These are phyloP conservation scores for Wickerhamomyces kurtzmanii DNA, from an alignment of 805 yeast species.

Conservation along the genomic window DNA sequence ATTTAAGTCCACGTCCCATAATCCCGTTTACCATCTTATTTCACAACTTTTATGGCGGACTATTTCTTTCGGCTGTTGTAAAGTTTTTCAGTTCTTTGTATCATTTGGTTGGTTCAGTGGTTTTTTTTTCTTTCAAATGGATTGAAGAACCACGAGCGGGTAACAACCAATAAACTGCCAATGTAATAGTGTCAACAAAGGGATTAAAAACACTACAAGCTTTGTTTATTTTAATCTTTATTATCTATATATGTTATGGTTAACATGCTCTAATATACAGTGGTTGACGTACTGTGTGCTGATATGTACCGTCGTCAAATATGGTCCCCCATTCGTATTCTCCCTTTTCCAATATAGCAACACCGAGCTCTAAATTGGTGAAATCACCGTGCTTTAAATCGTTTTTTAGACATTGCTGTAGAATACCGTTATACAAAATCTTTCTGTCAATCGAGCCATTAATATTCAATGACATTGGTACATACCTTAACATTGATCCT, in stretches of 20 bases:
- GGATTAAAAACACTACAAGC: too few species aligned
- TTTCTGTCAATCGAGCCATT: constrained; percentile 38
- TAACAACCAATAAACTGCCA: too few species aligned
- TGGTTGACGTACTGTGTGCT: constrained; percentile 28
- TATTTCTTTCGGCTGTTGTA: neutral
- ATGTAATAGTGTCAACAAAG: too few species aligned
- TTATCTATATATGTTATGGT: too few species aligned
- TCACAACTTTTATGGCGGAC: neutral
- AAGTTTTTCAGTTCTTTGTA: too few species aligned
- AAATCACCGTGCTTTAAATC: constrained; percentile 32
- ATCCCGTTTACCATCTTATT: constrained; percentile 34
- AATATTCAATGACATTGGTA: constrained; percentile 30
- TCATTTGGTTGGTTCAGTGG: too few species aligned
- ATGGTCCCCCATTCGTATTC: constrained; percentile 73
- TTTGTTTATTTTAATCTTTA: too few species aligned
- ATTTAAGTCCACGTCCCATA: constrained; percentile 42
- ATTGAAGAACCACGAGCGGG: too few species aligned
- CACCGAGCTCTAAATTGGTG: constrained; percentile 36
- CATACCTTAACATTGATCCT: constrained; percentile 56
- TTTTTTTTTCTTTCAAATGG: too few species aligned
- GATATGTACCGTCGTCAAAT: constrained; percentile 34
- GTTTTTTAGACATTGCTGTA: constrained; percentile 43
- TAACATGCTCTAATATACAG: constrained; percentile 18
- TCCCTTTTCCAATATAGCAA: constrained; percentile 65
- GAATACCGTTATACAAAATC: constrained; percentile 61